Evolutionary conservation across 257 asterid genomes (phyloP), one percentile per base, ranked within the genome.

Genomic region (Lithospermum erythrorhizon): DNA sequence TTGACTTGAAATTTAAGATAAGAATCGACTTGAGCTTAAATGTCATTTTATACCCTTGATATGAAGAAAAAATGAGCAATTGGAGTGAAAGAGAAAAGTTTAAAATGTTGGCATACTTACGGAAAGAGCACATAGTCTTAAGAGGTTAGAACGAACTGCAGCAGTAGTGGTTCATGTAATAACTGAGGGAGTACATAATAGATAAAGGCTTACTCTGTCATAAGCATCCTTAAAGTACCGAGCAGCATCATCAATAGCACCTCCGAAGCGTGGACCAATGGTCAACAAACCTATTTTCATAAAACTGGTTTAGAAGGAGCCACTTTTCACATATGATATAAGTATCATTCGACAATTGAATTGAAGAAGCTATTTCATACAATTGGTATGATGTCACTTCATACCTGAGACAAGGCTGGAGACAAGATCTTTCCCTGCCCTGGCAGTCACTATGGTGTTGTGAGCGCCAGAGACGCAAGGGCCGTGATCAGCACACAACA

Each of bases 381-480:
- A 27, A 0, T 1, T 27, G 5, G 32, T 5, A 53, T 35, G 51
- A 69, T 15, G 49, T 52, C 14, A 23, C 53, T 49, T 73, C 73
- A 20, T 70, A 88, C 98, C 99, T 53, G 99, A 81, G 67, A 93
- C 97, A 72, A 93, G 99, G 76, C 99, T 78, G 21, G 99, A 89
- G 41, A 93, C 99, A 5, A 93, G 79, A 72, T 93, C 99, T 79
- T 93, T 93, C 70, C 99, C 99, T 45, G 99, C 99, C 76, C 99
- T 83, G 65, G 99, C 94, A 23, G 99, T 93, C 25, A 93, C 99
- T 27, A 93, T 93, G 64, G 90, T 75, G 82, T 86, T 93, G 87
- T 93, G 99, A 55, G 99, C 99, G 71, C 99, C 99, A 73, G 99
- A 93, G 69, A 93, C 99, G 70, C 99, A 89, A 35, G 97, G 97